phyloP scores from a whole-genome alignment of 2,329 filamentous ascomycete species.

The Ophiosphaerella korrae region DNA sequence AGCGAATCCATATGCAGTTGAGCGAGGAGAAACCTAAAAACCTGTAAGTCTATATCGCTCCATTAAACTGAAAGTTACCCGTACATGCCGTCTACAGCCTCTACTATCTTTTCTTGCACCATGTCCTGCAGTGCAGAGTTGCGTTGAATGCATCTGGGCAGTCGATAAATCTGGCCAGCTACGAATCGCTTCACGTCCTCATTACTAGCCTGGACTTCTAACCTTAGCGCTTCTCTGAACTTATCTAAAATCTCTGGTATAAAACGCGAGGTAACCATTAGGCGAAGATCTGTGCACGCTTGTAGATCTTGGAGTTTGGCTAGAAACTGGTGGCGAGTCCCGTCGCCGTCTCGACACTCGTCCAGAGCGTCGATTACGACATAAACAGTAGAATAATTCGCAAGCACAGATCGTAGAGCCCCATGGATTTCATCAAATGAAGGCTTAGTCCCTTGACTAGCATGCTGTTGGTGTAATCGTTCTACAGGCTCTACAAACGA shows the following conservation, averaged over 20 bases:
- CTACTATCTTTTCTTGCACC: slow-evolving; percentile 20
- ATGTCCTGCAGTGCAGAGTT: slow-evolving; percentile 12
- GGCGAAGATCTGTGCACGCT: not conserved
- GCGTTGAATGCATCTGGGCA: slow-evolving; percentile 20
- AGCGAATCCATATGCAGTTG: slow-evolving; percentile 15
- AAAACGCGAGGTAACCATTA: slow-evolving; percentile 21
- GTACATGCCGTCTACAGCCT: slow-evolving; percentile 13
- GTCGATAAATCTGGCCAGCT: slow-evolving; percentile 17
- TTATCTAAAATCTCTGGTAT: slow-evolving; percentile 18
- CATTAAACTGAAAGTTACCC: not conserved
- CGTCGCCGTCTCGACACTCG: slow-evolving; percentile 31
- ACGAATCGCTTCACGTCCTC: slow-evolving; percentile 27
- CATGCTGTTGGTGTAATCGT: slow-evolving; percentile 6
- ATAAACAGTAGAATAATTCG: slow-evolving; percentile 7
- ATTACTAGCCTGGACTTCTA: slow-evolving; percentile 28
- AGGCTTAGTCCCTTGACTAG: slow-evolving; percentile 5
- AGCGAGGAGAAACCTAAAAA: slow-evolving; percentile 11
- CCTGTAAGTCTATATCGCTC: slow-evolving; percentile 15
- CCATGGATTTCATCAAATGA: slow-evolving; percentile 8
- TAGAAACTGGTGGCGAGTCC: slow-evolving; percentile 9
- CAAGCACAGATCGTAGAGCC: slow-evolving; percentile 3
- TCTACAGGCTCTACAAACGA: not conserved
- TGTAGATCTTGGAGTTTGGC: slow-evolving; percentile 5
- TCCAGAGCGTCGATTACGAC: slow-evolving; percentile 44
- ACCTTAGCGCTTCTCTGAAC: slow-evolving; percentile 8